phyloP scores from a whole-genome alignment of 345 rosid species.

The Trapa incisa region DNA sequence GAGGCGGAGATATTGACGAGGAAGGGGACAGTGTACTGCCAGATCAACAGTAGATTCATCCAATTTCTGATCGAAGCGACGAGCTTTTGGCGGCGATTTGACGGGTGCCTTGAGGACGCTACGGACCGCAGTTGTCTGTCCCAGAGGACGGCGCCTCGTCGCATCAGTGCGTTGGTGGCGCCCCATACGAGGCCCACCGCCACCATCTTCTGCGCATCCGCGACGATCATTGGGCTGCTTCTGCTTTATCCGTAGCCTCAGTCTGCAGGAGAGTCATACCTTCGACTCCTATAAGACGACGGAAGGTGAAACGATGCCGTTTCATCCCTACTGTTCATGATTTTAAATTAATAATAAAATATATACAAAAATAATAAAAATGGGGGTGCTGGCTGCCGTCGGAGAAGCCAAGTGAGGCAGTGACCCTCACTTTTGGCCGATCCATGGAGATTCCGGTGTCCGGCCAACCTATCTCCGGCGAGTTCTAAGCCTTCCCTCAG shows the following conservation, averaged over 20 bases:
- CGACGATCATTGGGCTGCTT: conserved; percentile 23
- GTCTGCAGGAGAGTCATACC: background rate
- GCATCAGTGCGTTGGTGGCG: conserved; percentile 79
- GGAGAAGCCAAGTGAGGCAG: too few relatives aligned
- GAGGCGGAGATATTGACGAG: conserved; percentile 76
- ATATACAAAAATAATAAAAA: too few relatives aligned
- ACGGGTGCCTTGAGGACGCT: conserved; percentile 9
- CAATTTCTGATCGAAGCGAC: conserved; percentile 26
- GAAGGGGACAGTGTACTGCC: conserved; percentile 90
- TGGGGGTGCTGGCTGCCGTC: too few relatives aligned
- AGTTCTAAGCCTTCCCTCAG: too few relatives aligned
- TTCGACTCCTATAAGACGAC: background rate
- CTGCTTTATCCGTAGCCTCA: background rate
- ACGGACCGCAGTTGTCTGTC: conserved; percentile 25
- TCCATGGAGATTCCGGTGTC: too few relatives aligned
- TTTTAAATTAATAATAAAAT: too few relatives aligned
- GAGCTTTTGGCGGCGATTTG: conserved; percentile 26
- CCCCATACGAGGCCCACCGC: conserved; percentile 90
- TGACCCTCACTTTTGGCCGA: too few relatives aligned
- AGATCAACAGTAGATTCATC: conserved; percentile 54
- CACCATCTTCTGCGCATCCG: conserved; percentile 72
- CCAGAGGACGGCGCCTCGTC: conserved; percentile 86
- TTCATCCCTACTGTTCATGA: background rate
- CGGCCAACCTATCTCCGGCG: too few relatives aligned
- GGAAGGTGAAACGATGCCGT: background rate